Evolutionary conservation across 768 basidiomycete species (phyloP).

Genomic region (Tephrocybe sp.): DNA sequence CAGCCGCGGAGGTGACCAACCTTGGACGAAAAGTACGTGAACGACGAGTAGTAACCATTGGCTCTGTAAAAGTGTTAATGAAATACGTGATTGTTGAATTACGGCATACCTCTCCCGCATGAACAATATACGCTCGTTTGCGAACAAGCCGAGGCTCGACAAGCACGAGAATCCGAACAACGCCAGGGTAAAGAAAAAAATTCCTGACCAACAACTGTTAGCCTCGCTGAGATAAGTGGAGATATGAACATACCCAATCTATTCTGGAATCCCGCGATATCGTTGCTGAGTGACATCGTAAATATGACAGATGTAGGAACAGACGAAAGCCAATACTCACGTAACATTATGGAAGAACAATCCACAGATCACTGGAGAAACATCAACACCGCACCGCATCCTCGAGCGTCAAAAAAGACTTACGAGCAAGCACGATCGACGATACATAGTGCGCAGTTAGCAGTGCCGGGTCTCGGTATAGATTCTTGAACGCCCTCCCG

Average conservation of each 20-base stretch:
- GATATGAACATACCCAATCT: constrained; percentile 59
- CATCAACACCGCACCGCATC: not conserved
- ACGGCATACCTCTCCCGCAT: constrained; percentile 88
- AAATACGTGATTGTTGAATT: not conserved
- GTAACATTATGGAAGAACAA: constrained; percentile 89
- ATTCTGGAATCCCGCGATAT: constrained; percentile 98
- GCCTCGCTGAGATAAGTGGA: not conserved
- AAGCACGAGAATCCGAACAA: constrained; percentile 97
- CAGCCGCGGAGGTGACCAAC: constrained; percentile 28
- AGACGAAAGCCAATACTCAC: constrained; percentile 36
- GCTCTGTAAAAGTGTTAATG: constrained; percentile 47
- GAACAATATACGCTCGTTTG: constrained; percentile 93
- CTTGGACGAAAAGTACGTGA: constrained; percentile 97
- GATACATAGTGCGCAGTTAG: constrained; percentile 89
- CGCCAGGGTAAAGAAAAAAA: constrained; percentile 98
- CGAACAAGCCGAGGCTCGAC: constrained; percentile 90
- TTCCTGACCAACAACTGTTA: constrained; percentile 43
- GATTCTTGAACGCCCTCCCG: constrained; percentile 96
- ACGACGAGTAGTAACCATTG: constrained; percentile 96
- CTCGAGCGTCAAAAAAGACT: constrained; percentile 32
- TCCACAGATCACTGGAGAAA: constrained; percentile 79
- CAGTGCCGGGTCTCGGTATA: constrained; percentile 93
- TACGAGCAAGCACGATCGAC: constrained; percentile 80
- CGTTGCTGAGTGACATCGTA: constrained; percentile 50
- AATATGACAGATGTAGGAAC: not conserved